These are phyloP conservation scores for Stachybotrys chartarum DNA, from an alignment of 2,329 filamentous ascomycete species.

Conservation along the genomic window DNA sequence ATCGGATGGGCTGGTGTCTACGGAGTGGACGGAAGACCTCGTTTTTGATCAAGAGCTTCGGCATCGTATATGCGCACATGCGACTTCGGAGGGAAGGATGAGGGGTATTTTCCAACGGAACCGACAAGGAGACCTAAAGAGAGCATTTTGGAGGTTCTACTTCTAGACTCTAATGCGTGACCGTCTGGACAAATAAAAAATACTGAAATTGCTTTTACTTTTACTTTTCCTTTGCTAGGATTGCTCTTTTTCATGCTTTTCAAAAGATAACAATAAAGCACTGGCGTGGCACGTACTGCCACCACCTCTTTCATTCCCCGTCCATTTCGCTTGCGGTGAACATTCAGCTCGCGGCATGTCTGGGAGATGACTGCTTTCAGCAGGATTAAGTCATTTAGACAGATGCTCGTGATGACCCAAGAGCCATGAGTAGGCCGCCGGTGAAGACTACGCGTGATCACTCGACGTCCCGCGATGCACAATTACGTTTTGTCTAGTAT, in stretches of 20 bases:
- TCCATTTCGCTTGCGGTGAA: neutral
- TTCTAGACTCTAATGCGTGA: slow-evolving; percentile 50
- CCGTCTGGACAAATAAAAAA: slow-evolving; percentile 51
- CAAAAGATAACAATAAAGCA: slow-evolving; percentile 11
- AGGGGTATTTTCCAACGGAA: slow-evolving; percentile 28
- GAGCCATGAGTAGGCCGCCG: no score
- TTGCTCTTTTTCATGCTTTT: neutral
- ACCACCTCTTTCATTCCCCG: neutral
- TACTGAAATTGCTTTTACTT: slow-evolving; percentile 36
- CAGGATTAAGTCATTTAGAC: no score
- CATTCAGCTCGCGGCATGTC: no score
- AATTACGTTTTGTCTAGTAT: slow-evolving; percentile 1
- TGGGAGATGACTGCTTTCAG: no score
- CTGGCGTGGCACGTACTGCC: neutral
- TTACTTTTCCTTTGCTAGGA: slow-evolving; percentile 10
- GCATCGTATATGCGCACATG: slow-evolving; percentile 34
- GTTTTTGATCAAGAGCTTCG: slow-evolving; percentile 41
- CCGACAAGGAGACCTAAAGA: slow-evolving; percentile 32
- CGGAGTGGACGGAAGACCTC: slow-evolving; percentile 55
- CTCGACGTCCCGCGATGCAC: neutral
- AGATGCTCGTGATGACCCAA: no score
- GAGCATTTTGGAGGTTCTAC: slow-evolving; percentile 43
- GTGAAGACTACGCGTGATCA: no score
- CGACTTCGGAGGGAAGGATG: slow-evolving; percentile 28
- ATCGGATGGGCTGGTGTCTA: slow-evolving; percentile 53